Evolutionary conservation across 148 eudicot genomes (phyloP), one percentile per base, ranked within the genome.

Genomic region (Rhododendron griersonianum): DNA sequence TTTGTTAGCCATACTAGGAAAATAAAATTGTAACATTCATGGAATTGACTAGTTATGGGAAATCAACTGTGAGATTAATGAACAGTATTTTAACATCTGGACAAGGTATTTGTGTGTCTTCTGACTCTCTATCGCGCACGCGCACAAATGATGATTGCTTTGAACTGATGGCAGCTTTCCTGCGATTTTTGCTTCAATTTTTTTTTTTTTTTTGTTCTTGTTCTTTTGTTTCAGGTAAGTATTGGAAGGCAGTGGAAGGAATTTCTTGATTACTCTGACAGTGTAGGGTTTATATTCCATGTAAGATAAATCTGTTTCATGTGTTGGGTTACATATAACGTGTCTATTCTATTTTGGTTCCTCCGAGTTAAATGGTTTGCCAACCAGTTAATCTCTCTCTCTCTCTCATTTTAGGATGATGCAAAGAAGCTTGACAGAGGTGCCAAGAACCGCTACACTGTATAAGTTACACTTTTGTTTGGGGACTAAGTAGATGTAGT

Each of bases 161-260:
- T 81, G 9, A 41, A 18, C 39, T 39, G 30, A 47, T 65, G 75
- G 7, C 30, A 53, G n/a, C 65, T 50, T 63, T 69, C 75, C 75
- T 71, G 76, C 3, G 3, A 8, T 25, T 33, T 14, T 71, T 71
- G 30, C 76, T 14, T 71, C 5, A 19, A 1, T 13, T 30, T 30
- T 11, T 71, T 3, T 4, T 30, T 30, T 11, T 71, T 71, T 30
- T 30, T 28, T 30, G 18, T n/a, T 23, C 23, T 82, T 44, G 61
- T 37, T n/a, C 45, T 45, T 53, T 28, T 85, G 73, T 13, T 63
- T 86, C 92, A 95, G 98, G 51, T 90, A 63, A 95, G 96, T 92
- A 95, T 95, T 83, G 98, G 96, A 78, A 91, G 82, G 33, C 98
- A 95, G 86, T 95, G 95, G 98, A 94, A 95, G 88, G 90, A 91